phyloP scores from a whole-genome alignment of 208 protist species.

The Leishmania major region DNA sequence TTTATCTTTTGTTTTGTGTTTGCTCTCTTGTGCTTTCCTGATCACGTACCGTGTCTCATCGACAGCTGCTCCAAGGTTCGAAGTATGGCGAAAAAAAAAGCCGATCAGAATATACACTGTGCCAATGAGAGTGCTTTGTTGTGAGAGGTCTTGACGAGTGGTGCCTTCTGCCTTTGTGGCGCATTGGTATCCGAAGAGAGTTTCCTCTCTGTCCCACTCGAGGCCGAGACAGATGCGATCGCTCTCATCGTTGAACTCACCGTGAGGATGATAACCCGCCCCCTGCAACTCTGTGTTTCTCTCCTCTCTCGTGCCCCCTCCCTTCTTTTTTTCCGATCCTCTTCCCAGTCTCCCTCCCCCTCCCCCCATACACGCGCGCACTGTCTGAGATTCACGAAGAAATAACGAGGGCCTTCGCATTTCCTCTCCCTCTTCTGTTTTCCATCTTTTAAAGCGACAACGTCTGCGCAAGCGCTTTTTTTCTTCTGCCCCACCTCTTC shows the following conservation, averaged over 20 bases:
- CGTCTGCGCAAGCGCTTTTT: neutral
- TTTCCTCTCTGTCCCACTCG: conserved; percentile 7
- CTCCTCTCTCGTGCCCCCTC: neutral
- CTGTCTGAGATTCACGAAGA: neutral
- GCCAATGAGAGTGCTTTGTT: neutral
- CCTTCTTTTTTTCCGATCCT: neutral
- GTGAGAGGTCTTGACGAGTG: neutral
- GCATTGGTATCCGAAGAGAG: neutral
- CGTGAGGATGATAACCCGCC: neutral
- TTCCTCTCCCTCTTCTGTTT: neutral
- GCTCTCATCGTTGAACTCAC: neutral
- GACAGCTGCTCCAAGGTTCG: neutral
- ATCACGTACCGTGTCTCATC: neutral
- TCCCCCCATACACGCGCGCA: neutral
- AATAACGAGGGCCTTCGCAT: neutral
- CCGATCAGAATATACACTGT: neutral
- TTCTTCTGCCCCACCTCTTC: neutral
- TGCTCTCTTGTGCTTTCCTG: neutral
- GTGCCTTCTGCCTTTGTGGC: neutral
- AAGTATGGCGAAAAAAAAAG: too few species aligned
- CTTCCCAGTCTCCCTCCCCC: neutral
- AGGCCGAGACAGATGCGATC: neutral
- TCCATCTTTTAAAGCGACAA: neutral
- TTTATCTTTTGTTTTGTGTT: neutral
- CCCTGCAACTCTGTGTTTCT: neutral